Conservation (phyloP, 1,284 basidiomycete species). For the Cystobasidium pallidum region DNA sequence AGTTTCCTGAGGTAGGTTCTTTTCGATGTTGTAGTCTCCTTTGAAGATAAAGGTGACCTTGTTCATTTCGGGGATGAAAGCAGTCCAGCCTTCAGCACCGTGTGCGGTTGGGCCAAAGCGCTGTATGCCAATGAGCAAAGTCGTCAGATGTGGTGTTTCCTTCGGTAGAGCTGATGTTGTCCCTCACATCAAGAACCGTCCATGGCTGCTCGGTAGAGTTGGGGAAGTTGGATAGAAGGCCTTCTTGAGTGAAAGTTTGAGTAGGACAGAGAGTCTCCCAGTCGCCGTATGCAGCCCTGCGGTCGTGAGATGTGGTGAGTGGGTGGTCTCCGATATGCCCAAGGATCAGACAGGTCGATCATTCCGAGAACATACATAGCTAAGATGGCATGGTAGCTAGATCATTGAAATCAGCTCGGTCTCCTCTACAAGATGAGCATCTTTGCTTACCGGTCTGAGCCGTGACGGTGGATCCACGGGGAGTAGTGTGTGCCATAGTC, state of each 20-base stretch:
- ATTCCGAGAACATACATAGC: not conserved
- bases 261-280: conserved; percentile 22
- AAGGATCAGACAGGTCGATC: not conserved
- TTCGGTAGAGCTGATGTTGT: not conserved
- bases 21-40: conserved; percentile 43
- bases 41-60: conserved; percentile 44
- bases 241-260: conserved; percentile 23
- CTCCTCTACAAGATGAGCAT: not conserved
- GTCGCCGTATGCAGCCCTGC: conserved; percentile 21
- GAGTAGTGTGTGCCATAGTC: not conserved
- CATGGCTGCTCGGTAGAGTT: conserved; percentile 16
- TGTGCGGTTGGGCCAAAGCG: conserved; percentile 22
- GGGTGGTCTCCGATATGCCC: not conserved
- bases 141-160: not conserved
- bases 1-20: conserved; percentile 32
- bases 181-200: conserved; percentile 22
- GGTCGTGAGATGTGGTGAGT: not conserved
- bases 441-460: not conserved
- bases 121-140: not conserved
- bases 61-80: conserved; percentile 33
- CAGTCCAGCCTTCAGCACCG: conserved; percentile 22
- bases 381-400: not conserved
- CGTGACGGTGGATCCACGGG: not conserved
- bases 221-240: conserved; percentile 18
- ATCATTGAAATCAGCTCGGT: not conserved